phyloP scores from a whole-genome alignment of 441 rosid genomes.

The Aquilaria agallochum region DNA sequence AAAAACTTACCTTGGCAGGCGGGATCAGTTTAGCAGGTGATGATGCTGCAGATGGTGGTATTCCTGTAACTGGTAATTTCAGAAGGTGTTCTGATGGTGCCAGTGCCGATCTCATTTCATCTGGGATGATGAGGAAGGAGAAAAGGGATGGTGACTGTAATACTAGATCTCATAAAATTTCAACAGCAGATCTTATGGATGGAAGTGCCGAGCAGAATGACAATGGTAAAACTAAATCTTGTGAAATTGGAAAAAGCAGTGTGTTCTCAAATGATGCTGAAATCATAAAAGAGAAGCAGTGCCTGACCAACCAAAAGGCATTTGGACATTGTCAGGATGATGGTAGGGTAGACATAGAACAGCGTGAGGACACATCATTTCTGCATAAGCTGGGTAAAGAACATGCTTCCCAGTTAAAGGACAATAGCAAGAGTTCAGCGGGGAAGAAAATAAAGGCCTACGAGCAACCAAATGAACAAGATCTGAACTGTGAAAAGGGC shows the following conservation, averaged over 20 bases:
- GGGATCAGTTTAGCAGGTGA: constrained; percentile 23
- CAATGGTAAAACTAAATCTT: constrained; percentile 19
- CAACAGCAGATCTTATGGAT: constrained; percentile 11
- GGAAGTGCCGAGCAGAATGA: constrained; percentile 14
- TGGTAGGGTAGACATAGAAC: constrained; percentile 6
- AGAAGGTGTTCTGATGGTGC: constrained; percentile 27
- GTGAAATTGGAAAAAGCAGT: constrained; percentile 15
- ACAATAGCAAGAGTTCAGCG: constrained; percentile 1
- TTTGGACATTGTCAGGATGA: constrained; percentile 2
- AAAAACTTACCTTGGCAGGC: constrained; percentile 30
- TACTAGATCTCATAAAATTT: constrained; percentile 17
- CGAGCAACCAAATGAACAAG: constrained; percentile 2
- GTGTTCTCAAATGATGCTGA: constrained; percentile 16
- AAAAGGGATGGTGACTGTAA: constrained; percentile 19
- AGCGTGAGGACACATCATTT: constrained; percentile 1
- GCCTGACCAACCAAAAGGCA: constrained; percentile 12
- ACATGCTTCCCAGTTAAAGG: constrained; percentile 9
- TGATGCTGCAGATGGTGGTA: constrained; percentile 24
- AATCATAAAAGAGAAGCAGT: constrained; percentile 7
- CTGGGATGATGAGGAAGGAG: constrained; percentile 15
- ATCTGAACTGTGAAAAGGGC: constrained; percentile 5
- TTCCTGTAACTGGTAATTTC: constrained; percentile 19
- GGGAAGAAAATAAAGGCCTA: not conserved
- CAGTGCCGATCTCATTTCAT: constrained; percentile 17
- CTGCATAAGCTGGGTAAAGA: constrained; percentile 4